Conservation (phyloP, 2,329 filamentous ascomycete genomes). For the Neofusicoccum sp. region DNA sequence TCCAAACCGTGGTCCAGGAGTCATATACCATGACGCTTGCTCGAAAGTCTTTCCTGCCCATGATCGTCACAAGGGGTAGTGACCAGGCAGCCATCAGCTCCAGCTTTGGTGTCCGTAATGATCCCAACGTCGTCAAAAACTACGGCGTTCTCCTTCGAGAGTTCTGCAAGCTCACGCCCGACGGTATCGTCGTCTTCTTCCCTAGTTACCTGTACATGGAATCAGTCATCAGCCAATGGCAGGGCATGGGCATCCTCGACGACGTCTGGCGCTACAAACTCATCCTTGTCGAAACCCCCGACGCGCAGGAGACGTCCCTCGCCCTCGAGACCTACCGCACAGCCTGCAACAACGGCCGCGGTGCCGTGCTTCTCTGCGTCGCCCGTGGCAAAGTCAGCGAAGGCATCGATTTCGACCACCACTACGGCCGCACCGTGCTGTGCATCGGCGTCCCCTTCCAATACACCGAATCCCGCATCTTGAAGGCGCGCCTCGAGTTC, state of each 20-base stretch:
- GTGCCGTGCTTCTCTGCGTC: conserved; percentile 89
- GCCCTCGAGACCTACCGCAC: conserved; percentile 96
- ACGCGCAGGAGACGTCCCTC: conserved; percentile 93
- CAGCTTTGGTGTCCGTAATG: conserved; percentile 91
- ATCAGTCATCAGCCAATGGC: conserved; percentile 98
- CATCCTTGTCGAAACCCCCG: conserved; percentile 94
- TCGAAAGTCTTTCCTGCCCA: conserved; percentile 89
- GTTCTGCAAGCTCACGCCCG: conserved; percentile 92
- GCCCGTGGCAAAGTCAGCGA: conserved; percentile 96
- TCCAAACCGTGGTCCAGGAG: conserved; percentile 88
- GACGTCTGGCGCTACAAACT: conserved; percentile 99
- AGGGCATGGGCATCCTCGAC: conserved; percentile 96
- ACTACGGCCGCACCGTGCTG: conserved; percentile 92
- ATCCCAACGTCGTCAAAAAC: conserved; percentile 94
- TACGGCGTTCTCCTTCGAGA: conserved; percentile 92
- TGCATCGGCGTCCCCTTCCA: conserved; percentile 98
- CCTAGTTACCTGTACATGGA: conserved; percentile 99
- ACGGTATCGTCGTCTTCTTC: conserved; percentile 99
- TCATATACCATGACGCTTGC: conserved; percentile 97
- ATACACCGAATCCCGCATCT: conserved; percentile 94
- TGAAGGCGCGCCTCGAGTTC: conserved; percentile 94
- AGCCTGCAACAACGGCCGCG: conserved; percentile 94
- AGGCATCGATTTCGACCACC: conserved; percentile 98
- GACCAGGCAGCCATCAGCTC: conserved; percentile 93
- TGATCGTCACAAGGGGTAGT: conserved; percentile 94